Percentiles rank a stretch among this genome's conserved stretches.
Evolutionary conservation across 306 rosid species (phyloP).

Genomic region (Lathyrus oleraceus): DNA sequence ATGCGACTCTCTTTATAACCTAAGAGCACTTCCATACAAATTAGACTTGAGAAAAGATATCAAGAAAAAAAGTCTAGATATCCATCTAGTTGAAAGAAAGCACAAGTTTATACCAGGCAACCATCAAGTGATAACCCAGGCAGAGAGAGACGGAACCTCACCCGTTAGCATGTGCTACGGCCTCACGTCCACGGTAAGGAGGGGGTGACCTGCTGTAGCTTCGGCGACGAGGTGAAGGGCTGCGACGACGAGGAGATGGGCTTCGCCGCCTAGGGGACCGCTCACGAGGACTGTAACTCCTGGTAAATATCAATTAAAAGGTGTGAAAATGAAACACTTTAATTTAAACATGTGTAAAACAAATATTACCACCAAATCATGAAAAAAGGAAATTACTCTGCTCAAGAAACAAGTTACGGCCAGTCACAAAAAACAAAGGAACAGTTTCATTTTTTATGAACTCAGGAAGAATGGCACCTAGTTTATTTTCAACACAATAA

Average conservation of each 20-base stretch:
- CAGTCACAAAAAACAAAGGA: background rate
- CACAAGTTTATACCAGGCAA: background rate
- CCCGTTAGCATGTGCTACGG: constrained; percentile 82
- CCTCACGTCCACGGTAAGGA: constrained; percentile 71
- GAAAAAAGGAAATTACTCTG: background rate
- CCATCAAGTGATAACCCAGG: background rate
- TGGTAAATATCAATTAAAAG: constrained; percentile 34
- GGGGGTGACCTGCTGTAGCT: constrained; percentile 95
- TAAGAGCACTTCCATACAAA: background rate
- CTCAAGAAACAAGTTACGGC: background rate
- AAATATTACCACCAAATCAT: background rate
- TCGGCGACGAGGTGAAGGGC: constrained; percentile 69
- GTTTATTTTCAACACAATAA: background rate
- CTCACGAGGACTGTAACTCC: constrained; percentile 88
- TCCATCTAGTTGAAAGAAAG: background rate
- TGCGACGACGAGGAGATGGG: constrained; percentile 31
- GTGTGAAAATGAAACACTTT: constrained; percentile 20
- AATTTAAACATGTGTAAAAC: constrained; percentile 1
- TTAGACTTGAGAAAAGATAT: constrained; percentile 7
- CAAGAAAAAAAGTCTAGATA: background rate
- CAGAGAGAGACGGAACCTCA: constrained; percentile 40
- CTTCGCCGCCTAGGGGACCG: constrained; percentile 93
- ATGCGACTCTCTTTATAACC: background rate
- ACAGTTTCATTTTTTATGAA: background rate
- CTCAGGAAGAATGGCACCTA: background rate